Conservation (phyloP, 352 stramenopile genomes). For the Thalassiosira livingstoniorum region DNA sequence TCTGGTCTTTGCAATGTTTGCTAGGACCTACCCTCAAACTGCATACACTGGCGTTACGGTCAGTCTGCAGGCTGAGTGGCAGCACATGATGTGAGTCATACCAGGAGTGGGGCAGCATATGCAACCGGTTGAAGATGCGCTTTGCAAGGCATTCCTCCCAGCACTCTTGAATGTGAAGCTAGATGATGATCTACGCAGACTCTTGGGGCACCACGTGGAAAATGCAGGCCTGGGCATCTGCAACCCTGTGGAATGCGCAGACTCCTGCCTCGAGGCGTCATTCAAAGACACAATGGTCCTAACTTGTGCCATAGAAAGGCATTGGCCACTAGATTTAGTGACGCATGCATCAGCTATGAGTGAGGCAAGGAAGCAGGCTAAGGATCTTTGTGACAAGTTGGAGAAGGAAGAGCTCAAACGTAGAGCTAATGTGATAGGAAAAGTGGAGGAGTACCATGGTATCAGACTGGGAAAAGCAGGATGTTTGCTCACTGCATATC, state of each 20-base stretch:
- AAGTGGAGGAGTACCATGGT: background rate
- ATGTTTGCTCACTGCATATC: slow-evolving; percentile 18
- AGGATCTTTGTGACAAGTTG: background rate
- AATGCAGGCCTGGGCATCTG: slow-evolving; percentile 26
- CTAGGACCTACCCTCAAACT: slow-evolving; percentile 41
- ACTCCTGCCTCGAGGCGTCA: slow-evolving; percentile 8
- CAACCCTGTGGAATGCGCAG: slow-evolving; percentile 29
- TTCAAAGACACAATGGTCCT: background rate
- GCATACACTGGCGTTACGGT: slow-evolving; percentile 50
- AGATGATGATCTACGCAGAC: slow-evolving; percentile 6
- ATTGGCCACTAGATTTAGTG: background rate
- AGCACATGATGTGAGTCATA: slow-evolving; percentile 37
- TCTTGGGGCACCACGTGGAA: slow-evolving; percentile 29
- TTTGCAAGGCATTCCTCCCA: slow-evolving; percentile 28
- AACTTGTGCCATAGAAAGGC: background rate
- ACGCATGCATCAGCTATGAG: background rate
- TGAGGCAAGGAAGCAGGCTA: background rate
- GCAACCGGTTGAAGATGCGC: slow-evolving; percentile 34
- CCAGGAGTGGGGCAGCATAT: slow-evolving; percentile 23
- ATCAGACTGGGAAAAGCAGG: slow-evolving; percentile 7
- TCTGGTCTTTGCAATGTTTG: slow-evolving; percentile 7
- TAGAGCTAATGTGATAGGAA: background rate
- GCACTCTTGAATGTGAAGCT: slow-evolving; percentile 25
- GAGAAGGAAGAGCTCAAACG: background rate
- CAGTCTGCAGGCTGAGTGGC: slow-evolving; percentile 55